Base-by-base conservation (phyloP, 2,329 filamentous ascomycete species). In the Fusarium euwallaceae region DNA sequence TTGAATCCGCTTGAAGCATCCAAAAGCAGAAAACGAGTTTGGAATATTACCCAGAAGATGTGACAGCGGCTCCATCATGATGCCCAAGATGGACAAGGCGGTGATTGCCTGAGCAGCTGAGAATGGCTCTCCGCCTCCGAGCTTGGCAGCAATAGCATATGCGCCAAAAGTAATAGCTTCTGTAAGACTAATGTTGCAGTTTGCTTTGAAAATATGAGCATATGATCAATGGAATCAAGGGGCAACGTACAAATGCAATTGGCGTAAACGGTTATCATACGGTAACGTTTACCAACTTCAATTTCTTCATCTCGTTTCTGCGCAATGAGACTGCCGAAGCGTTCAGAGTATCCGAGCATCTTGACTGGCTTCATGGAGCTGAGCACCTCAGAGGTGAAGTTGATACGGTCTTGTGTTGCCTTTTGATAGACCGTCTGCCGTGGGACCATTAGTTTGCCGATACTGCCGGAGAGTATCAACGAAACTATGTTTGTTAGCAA, bases 311-410 rank as follows among this genome's bases (percentile, higher is more conserved):
- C 71, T 12, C 80, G 72, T 43, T 77, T 80, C 20, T 74, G 61
- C 14, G 72, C 64, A 61, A 82, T 78, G 0, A 80, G 63, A 3
- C 62, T 60, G 2, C 69, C 64, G 14, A 82, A 80, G 11, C 70
- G 71, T 24, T 81, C 78, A 2, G 80, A 75, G 9, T 79, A 72
- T 0, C 81, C 81, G 2, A 82, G 73, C 80, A 83, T 82, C 59
- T 83, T 83, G n/a, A 82, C 76, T 1, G 79, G 71, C 17, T 82
- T 82, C 29, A 82, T 79, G 1, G 79, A 81, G 4, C 78, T 68
- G 8, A 83, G 66, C 2, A 81, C 76, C 29, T 82, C 78, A 0
- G 80, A 79, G 1, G 80, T 83, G 16, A 82, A 78, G 22, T 81
- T 82, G 53, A 82, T 81, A 6, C 81, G 80, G 12, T 74, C 73